Evolutionary conservation across 2,329 filamentous ascomycete genomes (phyloP), one percentile per base, ranked within the genome.

Genomic region (Ophiostoma tasmaniense): DNA sequence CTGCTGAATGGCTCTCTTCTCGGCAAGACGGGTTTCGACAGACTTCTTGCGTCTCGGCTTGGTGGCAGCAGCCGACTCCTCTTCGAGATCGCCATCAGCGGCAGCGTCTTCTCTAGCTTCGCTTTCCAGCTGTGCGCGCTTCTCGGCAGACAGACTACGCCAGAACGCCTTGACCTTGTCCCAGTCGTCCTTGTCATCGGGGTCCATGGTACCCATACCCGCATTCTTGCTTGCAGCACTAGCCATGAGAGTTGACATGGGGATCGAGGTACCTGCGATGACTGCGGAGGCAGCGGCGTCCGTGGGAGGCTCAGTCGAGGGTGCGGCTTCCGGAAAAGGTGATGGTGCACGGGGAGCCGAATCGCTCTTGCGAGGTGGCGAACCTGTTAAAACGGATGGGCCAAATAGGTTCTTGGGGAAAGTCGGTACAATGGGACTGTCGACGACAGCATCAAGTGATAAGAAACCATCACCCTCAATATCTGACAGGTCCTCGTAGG

Each of bases 371-470:
- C 61, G 30, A 64, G 61, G 20, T 6, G 62, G 17, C 35, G 62
- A 42, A 67, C n/a, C 13, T 42, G 62, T 17, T n/a, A 39, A 11
- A 1, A 42, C 5, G 8, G 62, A 64, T 5, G 62, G 22, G 2
- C 33, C 66, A n/a, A 71, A 68, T 13, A 68, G 66, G 13, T 39
- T 68, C 39, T 67, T 68, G 13, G 65, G 14, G 33, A 69, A 35
- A 64, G 75, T 73, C 42, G 76, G 72, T 67, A 75, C 71, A 1
- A 81, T 73, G 3, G 89, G 87, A 64, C 83, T 87, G 25, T 88
- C 85, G 1, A 92, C 83, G 10, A 93, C 85, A 13, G 90, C 90
- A 76, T 93, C 84, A 8, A 93, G 81, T 4, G 90, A 93, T 74
- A 87, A 82, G 74, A 92, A 93, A 0, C 89, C 90, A 64, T 85